These are phyloP conservation scores for Beta lomatogona DNA, from an alignment of 179 eudicot species.

Conservation along the genomic window DNA sequence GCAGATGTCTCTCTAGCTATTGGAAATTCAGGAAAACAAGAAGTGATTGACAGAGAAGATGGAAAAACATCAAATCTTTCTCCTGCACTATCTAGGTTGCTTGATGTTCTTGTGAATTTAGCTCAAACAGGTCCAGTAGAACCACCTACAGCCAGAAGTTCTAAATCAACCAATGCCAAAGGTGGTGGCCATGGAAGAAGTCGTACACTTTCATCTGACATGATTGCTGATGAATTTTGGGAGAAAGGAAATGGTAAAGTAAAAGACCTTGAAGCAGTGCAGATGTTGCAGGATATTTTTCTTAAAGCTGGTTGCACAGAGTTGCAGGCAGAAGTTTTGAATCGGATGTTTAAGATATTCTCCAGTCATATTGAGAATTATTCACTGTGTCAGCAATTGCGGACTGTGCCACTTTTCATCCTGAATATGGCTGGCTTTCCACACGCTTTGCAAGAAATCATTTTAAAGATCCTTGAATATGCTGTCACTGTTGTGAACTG, in stretches of 20 bases:
- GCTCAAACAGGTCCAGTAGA: conserved; percentile 81
- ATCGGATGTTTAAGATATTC: conserved; percentile 95
- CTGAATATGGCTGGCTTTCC: conserved; percentile 97
- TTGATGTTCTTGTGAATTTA: conserved; percentile 92
- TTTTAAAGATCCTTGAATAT: conserved; percentile 97
- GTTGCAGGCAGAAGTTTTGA: conserved; percentile 93
- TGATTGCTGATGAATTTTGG: conserved; percentile 60
- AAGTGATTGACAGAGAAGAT: conserved; percentile 44
- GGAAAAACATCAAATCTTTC: conserved; percentile 58
- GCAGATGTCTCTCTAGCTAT: conserved; percentile 35
- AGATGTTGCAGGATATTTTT: conserved; percentile 97
- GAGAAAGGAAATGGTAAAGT: conserved; percentile 80
- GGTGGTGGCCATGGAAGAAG: conserved; percentile 72
- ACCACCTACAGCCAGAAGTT: conserved; percentile 41
- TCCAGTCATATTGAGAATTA: conserved; percentile 97
- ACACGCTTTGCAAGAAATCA: conserved; percentile 75
- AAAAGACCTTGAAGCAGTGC: conserved; percentile 97
- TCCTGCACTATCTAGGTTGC: conserved; percentile 80
- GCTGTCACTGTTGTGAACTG: conserved; percentile 98
- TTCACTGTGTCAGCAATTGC: conserved; percentile 84
- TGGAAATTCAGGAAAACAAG: conserved; percentile 33
- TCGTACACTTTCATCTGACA: conserved; percentile 60
- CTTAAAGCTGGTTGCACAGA: conserved; percentile 85
- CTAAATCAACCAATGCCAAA: conserved; percentile 49
- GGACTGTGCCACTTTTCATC: conserved; percentile 95